phyloP scores from a whole-genome alignment of 2,329 filamentous ascomycete species.

The Aspergillus spinulosporus region DNA sequence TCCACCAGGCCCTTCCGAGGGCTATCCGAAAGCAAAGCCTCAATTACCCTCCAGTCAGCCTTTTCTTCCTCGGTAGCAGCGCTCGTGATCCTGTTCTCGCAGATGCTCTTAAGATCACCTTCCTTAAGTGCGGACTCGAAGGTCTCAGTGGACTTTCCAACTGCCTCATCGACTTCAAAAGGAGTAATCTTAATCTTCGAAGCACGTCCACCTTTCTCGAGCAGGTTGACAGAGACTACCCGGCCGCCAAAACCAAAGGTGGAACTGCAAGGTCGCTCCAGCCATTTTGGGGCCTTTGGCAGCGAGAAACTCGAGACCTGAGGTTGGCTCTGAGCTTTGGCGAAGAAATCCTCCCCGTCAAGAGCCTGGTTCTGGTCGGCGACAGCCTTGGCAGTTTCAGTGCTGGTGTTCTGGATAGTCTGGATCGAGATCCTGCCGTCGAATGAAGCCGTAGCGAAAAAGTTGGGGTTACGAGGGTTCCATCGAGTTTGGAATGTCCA shows the following conservation, averaged over 20 bases:
- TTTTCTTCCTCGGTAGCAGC: conserved; percentile 87
- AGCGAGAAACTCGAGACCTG: conserved; percentile 89
- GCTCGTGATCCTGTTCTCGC: conserved; percentile 71
- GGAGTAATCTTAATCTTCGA: conserved; percentile 82
- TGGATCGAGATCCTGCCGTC: conserved; percentile 95
- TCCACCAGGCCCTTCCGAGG: conserved; percentile 83
- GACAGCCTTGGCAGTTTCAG: conserved; percentile 63
- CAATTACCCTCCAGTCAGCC: conserved; percentile 92
- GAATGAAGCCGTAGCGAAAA: conserved; percentile 93
- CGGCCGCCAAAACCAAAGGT: conserved; percentile 97
- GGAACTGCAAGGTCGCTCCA: conserved; percentile 78
- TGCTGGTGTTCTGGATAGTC: conserved; percentile 90
- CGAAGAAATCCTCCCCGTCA: conserved; percentile 95
- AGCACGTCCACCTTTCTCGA: conserved; percentile 62
- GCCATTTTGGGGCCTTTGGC: conserved; percentile 82
- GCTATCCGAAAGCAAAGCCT: conserved; percentile 80
- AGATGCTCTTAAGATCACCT: conserved; percentile 78
- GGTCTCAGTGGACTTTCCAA: conserved; percentile 79
- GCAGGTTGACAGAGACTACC: conserved; percentile 69
- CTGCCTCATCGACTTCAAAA: conserved; percentile 83
- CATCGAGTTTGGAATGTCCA: conserved; percentile 97
- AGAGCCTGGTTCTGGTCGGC: conserved; percentile 66
- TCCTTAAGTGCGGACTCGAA: conserved; percentile 81
- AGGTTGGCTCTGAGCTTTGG: conserved; percentile 85
- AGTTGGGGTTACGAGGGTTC: conserved; percentile 86